Evolutionary conservation across 208 protist species (phyloP).

Genomic region (Trypanosoma theileri): DNA sequence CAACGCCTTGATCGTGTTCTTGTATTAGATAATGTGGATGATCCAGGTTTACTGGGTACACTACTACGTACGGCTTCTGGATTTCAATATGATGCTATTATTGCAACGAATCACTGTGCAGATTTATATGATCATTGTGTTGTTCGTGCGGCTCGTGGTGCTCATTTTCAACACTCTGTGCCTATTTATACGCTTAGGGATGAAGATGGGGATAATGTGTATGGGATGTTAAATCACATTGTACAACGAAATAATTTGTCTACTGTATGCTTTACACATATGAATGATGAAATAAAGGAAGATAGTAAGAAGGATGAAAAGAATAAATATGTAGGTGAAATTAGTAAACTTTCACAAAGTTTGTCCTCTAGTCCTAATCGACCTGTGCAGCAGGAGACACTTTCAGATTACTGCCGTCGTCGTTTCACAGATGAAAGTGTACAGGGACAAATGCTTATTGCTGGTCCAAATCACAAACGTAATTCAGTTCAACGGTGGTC

Average conservation of each 20-base stretch:
- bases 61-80: conserved; percentile 75
- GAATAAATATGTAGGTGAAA: background rate
- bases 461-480: conserved; percentile 81
- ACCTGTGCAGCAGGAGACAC: conserved; percentile 13
- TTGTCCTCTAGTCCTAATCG: background rate
- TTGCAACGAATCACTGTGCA: conserved; percentile 85
- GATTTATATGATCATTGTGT: conserved; percentile 90
- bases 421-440: conserved; percentile 42
- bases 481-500: conserved; percentile 61
- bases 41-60: conserved; percentile 80
- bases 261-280: conserved; percentile 65
- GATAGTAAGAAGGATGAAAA: background rate
- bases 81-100: conserved; percentile 88
- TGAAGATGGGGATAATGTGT: conserved; percentile 88
- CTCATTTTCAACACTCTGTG: conserved; percentile 81
- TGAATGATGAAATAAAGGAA: conserved; percentile 33
- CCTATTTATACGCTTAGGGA: conserved; percentile 83
- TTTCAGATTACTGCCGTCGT: conserved; percentile 60
- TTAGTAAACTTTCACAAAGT: background rate
- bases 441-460: conserved; percentile 81
- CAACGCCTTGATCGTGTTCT: conserved; percentile 81
- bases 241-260: conserved; percentile 72
- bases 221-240: conserved; percentile 86
- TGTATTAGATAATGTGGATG: conserved; percentile 89
- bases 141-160: conserved; percentile 78